Evolutionary conservation across 768 basidiomycete genomes (phyloP).

Genomic region (Trametes cubensis): DNA sequence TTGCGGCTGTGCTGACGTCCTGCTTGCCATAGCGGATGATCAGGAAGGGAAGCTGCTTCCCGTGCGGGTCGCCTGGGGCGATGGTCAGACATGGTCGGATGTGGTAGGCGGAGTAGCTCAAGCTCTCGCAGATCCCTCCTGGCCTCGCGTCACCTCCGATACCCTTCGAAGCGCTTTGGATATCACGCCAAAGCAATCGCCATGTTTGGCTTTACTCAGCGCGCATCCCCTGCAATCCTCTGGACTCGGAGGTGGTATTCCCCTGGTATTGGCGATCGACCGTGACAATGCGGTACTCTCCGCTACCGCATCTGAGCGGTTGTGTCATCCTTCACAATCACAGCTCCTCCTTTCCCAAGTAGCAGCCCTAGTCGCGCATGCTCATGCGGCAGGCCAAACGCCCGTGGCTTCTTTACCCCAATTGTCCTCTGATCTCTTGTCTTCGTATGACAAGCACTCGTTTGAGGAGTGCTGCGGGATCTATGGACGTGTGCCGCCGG

Average conservation of each 20-base stretch:
- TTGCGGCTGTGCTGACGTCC: conserved; percentile 21
- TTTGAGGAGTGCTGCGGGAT: conserved; percentile 9
- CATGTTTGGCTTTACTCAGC: conserved; percentile 20
- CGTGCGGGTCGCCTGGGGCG: conserved; percentile 18
- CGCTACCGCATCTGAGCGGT: conserved; percentile 18
- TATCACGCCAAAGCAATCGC: conserved; percentile 19
- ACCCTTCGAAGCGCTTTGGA: conserved; percentile 14
- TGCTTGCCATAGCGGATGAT: conserved; percentile 12
- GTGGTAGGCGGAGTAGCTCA: background rate
- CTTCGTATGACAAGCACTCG: conserved; percentile 15
- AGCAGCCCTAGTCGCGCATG: conserved; percentile 10
- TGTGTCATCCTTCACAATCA: conserved; percentile 18
- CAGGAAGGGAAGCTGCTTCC: conserved; percentile 12
- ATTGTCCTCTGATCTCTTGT: conserved; percentile 7
- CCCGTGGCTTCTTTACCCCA: conserved; percentile 4
- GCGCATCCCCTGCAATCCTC: background rate
- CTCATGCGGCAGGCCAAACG: background rate
- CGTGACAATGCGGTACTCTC: conserved; percentile 6
- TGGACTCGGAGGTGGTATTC: background rate
- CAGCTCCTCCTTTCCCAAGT: conserved; percentile 21
- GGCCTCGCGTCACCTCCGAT: conserved; percentile 8
- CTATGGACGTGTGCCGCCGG: conserved; percentile 18
- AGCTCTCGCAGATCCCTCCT: conserved; percentile 2
- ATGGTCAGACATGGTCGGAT: conserved; percentile 12
- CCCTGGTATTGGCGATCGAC: conserved; percentile 6